Conservation (phyloP, 73 alveolate genomes). For the Paramecium biaurelia region DNA sequence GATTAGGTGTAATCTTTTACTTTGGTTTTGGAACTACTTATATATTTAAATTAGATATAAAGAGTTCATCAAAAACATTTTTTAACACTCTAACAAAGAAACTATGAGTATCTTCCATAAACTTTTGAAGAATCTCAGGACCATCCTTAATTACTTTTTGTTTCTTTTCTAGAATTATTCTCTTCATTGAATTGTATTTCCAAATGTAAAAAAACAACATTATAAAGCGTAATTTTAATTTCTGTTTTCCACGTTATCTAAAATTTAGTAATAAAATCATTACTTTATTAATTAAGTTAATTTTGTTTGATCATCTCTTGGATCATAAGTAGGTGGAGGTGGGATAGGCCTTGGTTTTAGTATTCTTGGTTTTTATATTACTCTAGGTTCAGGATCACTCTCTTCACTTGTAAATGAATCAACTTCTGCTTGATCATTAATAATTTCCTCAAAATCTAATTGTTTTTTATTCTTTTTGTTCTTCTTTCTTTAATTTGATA, state of each 20-base stretch:
- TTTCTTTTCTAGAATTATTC: background rate
- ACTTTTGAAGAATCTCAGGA: background rate
- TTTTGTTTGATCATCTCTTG: background rate
- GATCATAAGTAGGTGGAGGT: constrained; percentile 29
- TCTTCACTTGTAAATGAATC: constrained; percentile 28
- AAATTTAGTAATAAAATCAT: background rate
- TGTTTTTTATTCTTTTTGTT: background rate
- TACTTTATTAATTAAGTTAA: background rate
- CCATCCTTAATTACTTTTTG: background rate
- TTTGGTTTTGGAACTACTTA: constrained; percentile 24
- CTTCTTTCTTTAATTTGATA: background rate
- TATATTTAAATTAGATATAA: background rate
- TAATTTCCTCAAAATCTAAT: background rate
- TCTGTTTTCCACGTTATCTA: background rate
- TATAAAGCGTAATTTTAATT: background rate
- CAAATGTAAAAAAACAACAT: background rate
- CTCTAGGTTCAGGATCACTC: constrained; percentile 29
- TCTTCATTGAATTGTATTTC: background rate
- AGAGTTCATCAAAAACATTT: background rate
- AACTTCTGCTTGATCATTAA: constrained; percentile 11
- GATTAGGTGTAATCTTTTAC: constrained; percentile 6
- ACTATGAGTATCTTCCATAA: background rate
- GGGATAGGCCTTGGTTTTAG: background rate
- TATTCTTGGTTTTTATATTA: background rate
- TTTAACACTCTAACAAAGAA: background rate